Evolutionary conservation across 2,329 filamentous ascomycete species (phyloP).

Genomic region (Hypoxylon sp.): DNA sequence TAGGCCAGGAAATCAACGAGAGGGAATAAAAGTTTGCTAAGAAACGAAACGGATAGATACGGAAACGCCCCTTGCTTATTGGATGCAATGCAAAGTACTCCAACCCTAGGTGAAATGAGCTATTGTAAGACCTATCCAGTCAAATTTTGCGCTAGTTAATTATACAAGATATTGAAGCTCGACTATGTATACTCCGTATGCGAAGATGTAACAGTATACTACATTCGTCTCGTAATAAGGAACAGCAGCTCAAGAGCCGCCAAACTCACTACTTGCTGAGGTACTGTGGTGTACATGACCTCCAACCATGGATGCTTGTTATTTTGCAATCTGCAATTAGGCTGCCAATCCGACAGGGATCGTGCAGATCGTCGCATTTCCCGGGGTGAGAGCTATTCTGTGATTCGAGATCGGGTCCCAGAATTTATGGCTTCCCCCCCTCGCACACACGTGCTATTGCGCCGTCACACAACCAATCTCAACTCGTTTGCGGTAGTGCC

Average conservation of each 20-base stretch:
- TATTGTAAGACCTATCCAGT: constrained; percentile 22
- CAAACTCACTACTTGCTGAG: constrained; percentile 4
- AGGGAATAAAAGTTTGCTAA: constrained; percentile 37
- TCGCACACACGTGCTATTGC: constrained; percentile 49
- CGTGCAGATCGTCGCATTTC: constrained; percentile 55
- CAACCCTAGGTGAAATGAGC: constrained; percentile 8
- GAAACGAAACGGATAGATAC: constrained; percentile 30
- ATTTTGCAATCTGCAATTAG: constrained; percentile 42
- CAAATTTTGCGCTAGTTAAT: constrained; percentile 2
- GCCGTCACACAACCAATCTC: constrained; percentile 46
- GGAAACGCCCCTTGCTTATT: constrained; percentile 23
- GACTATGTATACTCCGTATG: not conserved
- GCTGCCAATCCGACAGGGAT: constrained; percentile 49
- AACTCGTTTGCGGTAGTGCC: constrained; percentile 44
- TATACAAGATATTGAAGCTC: constrained; percentile 9
- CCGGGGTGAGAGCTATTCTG: constrained; percentile 48
- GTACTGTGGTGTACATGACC: constrained; percentile 17
- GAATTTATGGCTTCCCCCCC: constrained; percentile 44
- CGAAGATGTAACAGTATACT: not conserved
- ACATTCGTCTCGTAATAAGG: not conserved
- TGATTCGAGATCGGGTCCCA: constrained; percentile 51
- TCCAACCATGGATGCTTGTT: constrained; percentile 25
- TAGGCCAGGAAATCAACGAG: constrained; percentile 31
- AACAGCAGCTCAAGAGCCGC: not conserved
- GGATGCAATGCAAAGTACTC: constrained; percentile 16